Conservation (phyloP, 1,284 basidiomycete genomes). For the Puccinia coronata region DNA sequence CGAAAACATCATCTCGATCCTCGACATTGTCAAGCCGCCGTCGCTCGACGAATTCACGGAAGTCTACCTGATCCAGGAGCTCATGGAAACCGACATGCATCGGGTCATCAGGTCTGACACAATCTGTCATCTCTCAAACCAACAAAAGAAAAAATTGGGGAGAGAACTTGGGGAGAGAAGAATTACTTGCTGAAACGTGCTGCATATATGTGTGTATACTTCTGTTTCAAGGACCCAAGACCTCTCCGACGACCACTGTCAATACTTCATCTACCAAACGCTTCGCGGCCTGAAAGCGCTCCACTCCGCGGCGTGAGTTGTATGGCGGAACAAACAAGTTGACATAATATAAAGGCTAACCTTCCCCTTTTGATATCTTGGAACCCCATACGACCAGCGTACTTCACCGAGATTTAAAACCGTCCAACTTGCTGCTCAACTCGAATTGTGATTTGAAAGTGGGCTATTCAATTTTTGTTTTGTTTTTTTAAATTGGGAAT, state of each 20-base stretch:
- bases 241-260: slow-evolving; percentile 74
- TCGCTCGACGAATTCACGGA: slow-evolving; percentile 90
- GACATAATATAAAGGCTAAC: too few species aligned
- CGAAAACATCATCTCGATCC: slow-evolving; percentile 76
- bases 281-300: slow-evolving; percentile 89
- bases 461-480: too few species aligned
- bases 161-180: background rate
- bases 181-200: background rate
- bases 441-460: slow-evolving; percentile 96
- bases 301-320: slow-evolving; percentile 84
- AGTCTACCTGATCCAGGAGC: slow-evolving; percentile 78
- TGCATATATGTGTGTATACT: background rate
- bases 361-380: too few species aligned
- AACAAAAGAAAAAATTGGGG: too few species aligned
- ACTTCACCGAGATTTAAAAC: slow-evolving; percentile 92
- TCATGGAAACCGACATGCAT: slow-evolving; percentile 77
- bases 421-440: slow-evolving; percentile 90
- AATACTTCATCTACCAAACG: slow-evolving; percentile 90
- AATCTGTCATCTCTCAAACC: slow-evolving; percentile 80
- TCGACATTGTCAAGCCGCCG: slow-evolving; percentile 88
- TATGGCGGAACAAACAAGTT: too few species aligned
- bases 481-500: too few species aligned
- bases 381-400: too few species aligned
- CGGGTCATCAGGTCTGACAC: slow-evolving; percentile 81
- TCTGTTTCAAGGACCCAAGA: slow-evolving; percentile 55